Percentiles rank a stretch among this genome's conserved stretches.
These are phyloP conservation scores for Adansonia gregorii DNA, from an alignment of 441 rosid species.

Conservation along the genomic window DNA sequence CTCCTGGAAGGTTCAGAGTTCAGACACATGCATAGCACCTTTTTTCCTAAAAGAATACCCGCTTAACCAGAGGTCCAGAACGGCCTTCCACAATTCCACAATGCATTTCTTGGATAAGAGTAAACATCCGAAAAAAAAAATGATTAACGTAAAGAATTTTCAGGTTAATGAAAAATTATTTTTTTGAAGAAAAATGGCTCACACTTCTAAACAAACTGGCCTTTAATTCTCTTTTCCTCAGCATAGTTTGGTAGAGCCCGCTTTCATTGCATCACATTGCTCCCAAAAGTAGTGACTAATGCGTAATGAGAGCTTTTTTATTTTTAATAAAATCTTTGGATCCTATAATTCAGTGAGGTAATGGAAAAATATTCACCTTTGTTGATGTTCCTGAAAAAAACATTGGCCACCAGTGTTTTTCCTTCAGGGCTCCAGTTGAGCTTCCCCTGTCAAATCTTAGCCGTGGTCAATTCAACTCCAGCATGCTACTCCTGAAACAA, in stretches of 20 bases:
- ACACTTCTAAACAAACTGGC: neutral
- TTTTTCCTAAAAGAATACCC: constrained; percentile 13
- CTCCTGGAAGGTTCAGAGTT: constrained; percentile 39
- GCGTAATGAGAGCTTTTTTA: neutral
- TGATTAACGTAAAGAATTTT: too few species aligned
- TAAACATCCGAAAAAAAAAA: too few species aligned
- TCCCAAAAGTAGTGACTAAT: constrained; percentile 28
- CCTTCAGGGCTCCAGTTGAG: constrained; percentile 4
- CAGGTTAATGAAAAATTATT: too few species aligned
- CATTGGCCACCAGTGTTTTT: neutral
- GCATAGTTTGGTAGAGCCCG: constrained; percentile 20
- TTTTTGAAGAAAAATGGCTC: too few species aligned
- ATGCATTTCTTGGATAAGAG: neutral
- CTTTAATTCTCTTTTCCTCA: neutral
- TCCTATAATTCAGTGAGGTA: constrained; percentile 14
- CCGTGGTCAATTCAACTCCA: neutral
- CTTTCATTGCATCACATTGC: constrained; percentile 23
- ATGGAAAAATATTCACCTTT: neutral
- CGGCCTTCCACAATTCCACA: constrained; percentile 23
- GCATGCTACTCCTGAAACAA: constrained; percentile 14
- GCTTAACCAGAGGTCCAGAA: constrained; percentile 18
- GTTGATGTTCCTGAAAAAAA: neutral
- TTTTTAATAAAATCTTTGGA: neutral
- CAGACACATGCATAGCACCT: constrained; percentile 48
- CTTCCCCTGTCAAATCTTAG: constrained; percentile 14